Conservation (phyloP, 306 rosid genomes). For the Astragalus glycyphyllos region DNA sequence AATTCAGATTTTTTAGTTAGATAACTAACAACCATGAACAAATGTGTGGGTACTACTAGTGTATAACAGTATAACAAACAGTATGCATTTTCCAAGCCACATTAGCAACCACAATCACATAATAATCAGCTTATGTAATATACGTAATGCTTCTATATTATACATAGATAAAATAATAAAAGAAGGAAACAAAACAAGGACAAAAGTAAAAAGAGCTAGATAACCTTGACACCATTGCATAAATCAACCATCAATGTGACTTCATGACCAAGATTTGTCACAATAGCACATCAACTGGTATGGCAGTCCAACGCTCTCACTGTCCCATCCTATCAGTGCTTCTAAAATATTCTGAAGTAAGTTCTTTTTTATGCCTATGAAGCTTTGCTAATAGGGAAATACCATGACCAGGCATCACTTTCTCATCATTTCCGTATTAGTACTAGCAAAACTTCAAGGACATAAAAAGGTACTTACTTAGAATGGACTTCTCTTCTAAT, state of each 20-base stretch:
- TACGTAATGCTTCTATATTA: not conserved
- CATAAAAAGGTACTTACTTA: too few relatives aligned
- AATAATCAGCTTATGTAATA: not conserved
- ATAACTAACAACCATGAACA: not conserved
- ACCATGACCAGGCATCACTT: too few relatives aligned
- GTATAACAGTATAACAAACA: too few relatives aligned
- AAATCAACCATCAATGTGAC: constrained; percentile 45
- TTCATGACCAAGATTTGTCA: constrained; percentile 41
- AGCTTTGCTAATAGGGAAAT: too few relatives aligned
- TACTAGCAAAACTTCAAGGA: too few relatives aligned
- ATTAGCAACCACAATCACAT: constrained; percentile 15
- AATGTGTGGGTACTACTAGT: not conserved
- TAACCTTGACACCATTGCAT: constrained; percentile 51
- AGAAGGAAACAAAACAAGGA: not conserved
- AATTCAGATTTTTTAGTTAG: not conserved
- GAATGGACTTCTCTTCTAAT: too few relatives aligned
- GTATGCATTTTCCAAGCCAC: constrained; percentile 58
- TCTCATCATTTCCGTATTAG: too few relatives aligned
- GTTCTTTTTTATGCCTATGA: too few relatives aligned
- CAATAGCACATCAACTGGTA: constrained; percentile 42
- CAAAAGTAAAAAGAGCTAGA: not conserved
- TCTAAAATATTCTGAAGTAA: constrained; percentile 38
- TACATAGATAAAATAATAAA: not conserved
- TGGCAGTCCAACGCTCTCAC: constrained; percentile 56
- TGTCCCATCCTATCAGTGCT: constrained; percentile 47